Evolutionary conservation across 2,329 filamentous ascomycete species (phyloP), one percentile per base, ranked within the genome.

Genomic region (Fonsecaea erecta): DNA sequence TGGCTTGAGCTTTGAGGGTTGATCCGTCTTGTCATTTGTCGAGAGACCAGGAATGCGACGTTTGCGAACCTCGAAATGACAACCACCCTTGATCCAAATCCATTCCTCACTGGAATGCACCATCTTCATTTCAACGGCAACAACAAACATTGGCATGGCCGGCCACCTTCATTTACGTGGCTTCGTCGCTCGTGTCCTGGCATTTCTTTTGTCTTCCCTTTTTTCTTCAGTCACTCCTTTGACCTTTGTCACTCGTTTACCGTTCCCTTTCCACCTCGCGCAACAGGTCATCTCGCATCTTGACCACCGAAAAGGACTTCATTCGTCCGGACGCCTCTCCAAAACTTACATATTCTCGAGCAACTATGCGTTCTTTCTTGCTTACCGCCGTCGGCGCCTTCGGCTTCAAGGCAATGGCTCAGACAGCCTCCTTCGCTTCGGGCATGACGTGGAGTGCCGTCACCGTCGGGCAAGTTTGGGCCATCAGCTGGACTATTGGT

Each of bases 401-500:
- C 18, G 67, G 67, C 55, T 57, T 51, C 37, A 52, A 51, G 46
- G 68, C 64, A 24, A 48, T 69, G 43, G 68, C 67, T 48, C 63
- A 67, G 35, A 63, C 64, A 21, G 57, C 66, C 24, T 21, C 52
- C 24, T 71, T 71, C 58, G 51, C 48, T 59, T 40, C 57, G 12
- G 63, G 60, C 56, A 68, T 67, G 55, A 66, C 67, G 14, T 71
- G 66, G 60, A 56, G 18, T 24, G 40, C 40, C 46, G 68, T 68
- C 52, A 64, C 63, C 11, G 62, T 66, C 14, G 70, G 68, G 52
- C 58, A 69, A 30, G 30, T 66, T 26, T 67, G 66, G 67, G 61
- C 63, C 2, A 67, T 71, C 59, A 53, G 61, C 7, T 71, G 64
- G 63, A 65, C 65, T 34, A 51, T 61, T 26, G 70, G 70, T 8